phyloP scores from a whole-genome alignment of 2,329 filamentous ascomycete species.

The Arthrobotrys iridis region DNA sequence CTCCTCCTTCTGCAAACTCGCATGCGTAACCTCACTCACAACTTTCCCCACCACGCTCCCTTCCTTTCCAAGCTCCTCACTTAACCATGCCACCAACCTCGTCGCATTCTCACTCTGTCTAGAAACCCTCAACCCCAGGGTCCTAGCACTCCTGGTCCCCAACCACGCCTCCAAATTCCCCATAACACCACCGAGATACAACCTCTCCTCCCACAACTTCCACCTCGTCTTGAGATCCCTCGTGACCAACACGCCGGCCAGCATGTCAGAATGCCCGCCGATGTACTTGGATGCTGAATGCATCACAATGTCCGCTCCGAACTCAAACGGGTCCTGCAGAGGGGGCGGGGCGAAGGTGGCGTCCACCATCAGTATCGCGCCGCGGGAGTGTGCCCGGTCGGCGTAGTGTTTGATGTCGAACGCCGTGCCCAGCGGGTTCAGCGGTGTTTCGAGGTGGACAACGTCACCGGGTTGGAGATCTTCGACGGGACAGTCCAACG shows the following conservation, averaged over 20 bases:
- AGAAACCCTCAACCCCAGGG: slow-evolving; percentile 81
- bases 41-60: slow-evolving; percentile 65
- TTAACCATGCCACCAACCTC: slow-evolving; percentile 77
- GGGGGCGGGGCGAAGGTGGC: slow-evolving; percentile 92
- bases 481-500: slow-evolving; percentile 74
- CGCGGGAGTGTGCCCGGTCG: slow-evolving; percentile 74
- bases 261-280: slow-evolving; percentile 91
- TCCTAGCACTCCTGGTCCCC: slow-evolving; percentile 84
- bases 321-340: slow-evolving; percentile 82
- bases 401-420: slow-evolving; percentile 78
- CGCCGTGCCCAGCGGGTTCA: slow-evolving; percentile 89
- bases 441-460: slow-evolving; percentile 89
- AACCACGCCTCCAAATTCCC: slow-evolving; percentile 93
- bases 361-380: slow-evolving; percentile 84
- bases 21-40: slow-evolving; percentile 75
- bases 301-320: slow-evolving; percentile 86
- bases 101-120: slow-evolving; percentile 78
- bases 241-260: slow-evolving; percentile 77
- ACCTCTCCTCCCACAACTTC: slow-evolving; percentile 73
- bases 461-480: slow-evolving; percentile 80
- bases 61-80: slow-evolving; percentile 64
- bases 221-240: slow-evolving; percentile 58
- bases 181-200: slow-evolving; percentile 84
- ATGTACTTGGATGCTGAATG: slow-evolving; percentile 96
- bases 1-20: slow-evolving; percentile 76